A percentile compares a stretch with the other conserved stretches of the same genome.
phyloP scores from a whole-genome alignment of 202 grass and related monocot species.

The Tripidium arundinaceum region DNA sequence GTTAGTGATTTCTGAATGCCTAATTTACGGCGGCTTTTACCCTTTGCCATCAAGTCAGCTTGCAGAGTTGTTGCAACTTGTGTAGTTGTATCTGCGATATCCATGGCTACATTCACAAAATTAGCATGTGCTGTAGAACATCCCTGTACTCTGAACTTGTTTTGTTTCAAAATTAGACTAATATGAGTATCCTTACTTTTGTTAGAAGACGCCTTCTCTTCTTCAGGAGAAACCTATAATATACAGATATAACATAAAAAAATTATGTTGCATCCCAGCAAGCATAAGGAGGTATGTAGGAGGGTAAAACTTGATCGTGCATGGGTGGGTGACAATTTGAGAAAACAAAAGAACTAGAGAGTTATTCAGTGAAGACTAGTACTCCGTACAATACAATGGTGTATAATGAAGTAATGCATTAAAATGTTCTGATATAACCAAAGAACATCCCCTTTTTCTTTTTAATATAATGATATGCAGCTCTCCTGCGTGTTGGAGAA shows the following conservation, averaged over 20 bases:
- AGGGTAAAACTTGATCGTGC: neutral
- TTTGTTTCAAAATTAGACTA: constrained; percentile 50
- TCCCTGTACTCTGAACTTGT: constrained; percentile 47
- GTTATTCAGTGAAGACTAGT: neutral
- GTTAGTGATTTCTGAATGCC: constrained; percentile 67
- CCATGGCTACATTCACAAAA: constrained; percentile 42
- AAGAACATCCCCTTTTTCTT: neutral
- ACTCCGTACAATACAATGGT: neutral
- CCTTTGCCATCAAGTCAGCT: constrained; percentile 47
- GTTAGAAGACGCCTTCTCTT: constrained; percentile 60
- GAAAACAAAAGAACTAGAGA: neutral
- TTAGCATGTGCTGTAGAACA: constrained; percentile 49
- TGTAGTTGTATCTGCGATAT: constrained; percentile 39
- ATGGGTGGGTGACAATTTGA: neutral
- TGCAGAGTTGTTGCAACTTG: constrained; percentile 38
- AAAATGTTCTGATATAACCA: neutral
- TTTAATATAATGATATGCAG: neutral
- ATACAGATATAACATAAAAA: constrained; percentile 19
- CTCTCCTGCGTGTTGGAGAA: neutral
- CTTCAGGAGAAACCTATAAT: constrained; percentile 69
- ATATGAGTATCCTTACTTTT: constrained; percentile 52
- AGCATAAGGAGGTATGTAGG: neutral
- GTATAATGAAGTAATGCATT: neutral
- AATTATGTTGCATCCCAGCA: constrained; percentile 20
- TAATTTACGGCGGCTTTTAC: constrained; percentile 61